Conservation (phyloP, 441 rosid genomes). For the Erysimum pusillum region DNA sequence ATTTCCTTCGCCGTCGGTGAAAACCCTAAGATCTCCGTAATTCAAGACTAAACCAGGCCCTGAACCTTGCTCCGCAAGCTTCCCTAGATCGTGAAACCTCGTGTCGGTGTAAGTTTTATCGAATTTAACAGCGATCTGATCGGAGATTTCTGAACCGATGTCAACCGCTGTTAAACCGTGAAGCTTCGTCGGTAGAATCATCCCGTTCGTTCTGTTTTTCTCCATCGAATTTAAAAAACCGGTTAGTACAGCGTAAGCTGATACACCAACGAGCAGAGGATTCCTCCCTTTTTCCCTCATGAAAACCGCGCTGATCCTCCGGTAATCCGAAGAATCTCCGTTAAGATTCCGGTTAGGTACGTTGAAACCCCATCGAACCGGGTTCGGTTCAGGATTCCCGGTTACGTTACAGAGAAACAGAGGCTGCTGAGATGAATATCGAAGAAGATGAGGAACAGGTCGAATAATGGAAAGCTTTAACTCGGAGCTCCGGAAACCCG, state of each 20-base stretch:
- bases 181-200: constrained; percentile 48
- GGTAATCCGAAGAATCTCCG: constrained; percentile 61
- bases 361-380: constrained; percentile 55
- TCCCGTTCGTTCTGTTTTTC: constrained; percentile 46
- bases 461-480: constrained; percentile 81
- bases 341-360: constrained; percentile 55
- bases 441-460: constrained; percentile 70
- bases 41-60: constrained; percentile 66
- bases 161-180: constrained; percentile 52
- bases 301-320: constrained; percentile 70
- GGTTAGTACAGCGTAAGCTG: constrained; percentile 60
- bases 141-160: constrained; percentile 53
- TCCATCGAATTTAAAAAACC: constrained; percentile 55
- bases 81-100: constrained; percentile 59
- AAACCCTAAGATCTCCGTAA: constrained; percentile 68
- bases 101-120: constrained; percentile 46
- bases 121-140: constrained; percentile 42
- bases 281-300: constrained; percentile 58
- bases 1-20: constrained; percentile 39
- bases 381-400: constrained; percentile 45
- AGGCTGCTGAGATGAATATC: constrained; percentile 71
- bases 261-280: constrained; percentile 79
- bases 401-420: constrained; percentile 61
- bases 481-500: constrained; percentile 90
- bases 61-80: constrained; percentile 46